Evolutionary conservation across 352 stramenopile species (phyloP).

Genomic region (Pythium pyrilobum): DNA sequence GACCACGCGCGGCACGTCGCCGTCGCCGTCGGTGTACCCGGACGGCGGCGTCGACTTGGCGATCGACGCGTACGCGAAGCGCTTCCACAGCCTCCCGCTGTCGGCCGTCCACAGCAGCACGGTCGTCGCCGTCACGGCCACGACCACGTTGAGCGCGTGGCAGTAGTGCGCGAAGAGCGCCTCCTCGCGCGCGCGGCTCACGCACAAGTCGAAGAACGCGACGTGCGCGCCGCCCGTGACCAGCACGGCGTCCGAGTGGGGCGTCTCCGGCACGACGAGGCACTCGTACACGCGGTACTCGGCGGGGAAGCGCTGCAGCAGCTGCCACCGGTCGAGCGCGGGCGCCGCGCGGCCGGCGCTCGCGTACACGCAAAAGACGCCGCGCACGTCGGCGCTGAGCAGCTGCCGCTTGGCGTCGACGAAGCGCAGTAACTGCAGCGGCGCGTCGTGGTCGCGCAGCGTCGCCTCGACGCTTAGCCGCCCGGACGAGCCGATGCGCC

Average conservation of each 20-base stretch:
- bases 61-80: conserved; percentile 41
- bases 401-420: conserved; percentile 59
- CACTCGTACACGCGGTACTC: conserved; percentile 1
- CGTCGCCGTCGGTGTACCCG: not conserved
- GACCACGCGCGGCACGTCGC: conserved; percentile 22
- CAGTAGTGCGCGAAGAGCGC: conserved; percentile 59
- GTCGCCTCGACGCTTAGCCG: conserved; percentile 10
- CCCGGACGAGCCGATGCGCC: conserved; percentile 10
- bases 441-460: conserved; percentile 20
- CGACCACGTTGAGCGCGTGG: conserved; percentile 42
- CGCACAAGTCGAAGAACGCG: conserved; percentile 55
- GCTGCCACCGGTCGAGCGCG: conserved; percentile 7
- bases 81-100: conserved; percentile 44
- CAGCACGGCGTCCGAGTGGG: conserved; percentile 45
- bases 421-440: conserved; percentile 25
- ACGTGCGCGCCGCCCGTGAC: conserved; percentile 31
- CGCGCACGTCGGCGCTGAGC: conserved; percentile 48
- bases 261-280: conserved; percentile 41
- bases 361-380: conserved; percentile 21
- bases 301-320: conserved; percentile 10
- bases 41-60: conserved; percentile 16
- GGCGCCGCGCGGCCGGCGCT: not conserved
- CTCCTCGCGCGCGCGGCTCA: conserved; percentile 57
- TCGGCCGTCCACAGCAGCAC: conserved; percentile 61
- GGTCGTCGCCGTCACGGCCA: conserved; percentile 46